Evolutionary conservation across 2,329 filamentous ascomycete genomes (phyloP), one percentile per base, ranked within the genome.

Genomic region (Phialophora expanda): DNA sequence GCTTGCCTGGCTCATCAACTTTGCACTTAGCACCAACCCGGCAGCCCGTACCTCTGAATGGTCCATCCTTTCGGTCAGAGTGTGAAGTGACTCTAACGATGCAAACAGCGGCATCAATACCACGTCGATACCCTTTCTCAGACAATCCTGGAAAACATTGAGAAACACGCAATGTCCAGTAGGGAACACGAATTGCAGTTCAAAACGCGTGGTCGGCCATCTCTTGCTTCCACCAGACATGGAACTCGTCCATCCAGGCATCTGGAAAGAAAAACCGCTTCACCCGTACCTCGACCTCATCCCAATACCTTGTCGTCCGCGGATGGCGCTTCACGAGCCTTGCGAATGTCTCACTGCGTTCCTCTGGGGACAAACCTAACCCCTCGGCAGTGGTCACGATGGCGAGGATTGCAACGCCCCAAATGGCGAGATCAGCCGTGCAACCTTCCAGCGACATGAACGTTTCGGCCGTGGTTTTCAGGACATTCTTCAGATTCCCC

Each of bases 181-280:
- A n/a, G 17, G 17, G 5, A 44, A n/a, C n/a, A 9, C n/a, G 2
- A 17, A 38, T 14, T n/a, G 20, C 34, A 58, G 14, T 24, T 44
- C 38, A 26, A 34, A 41, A 34, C 2, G 48, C 22, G 26, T 24
- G 48, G 5, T 28, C 6, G 11, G 20, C 48, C 48, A 53, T 53
- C 20, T 26, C 20, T 24, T 24, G 6, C 22, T 12, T 53, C 48
- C 20, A 53, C 48, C 48, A 53, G n/a, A 53, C 20, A n/a, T 53
- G 48, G 5, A 24, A 53, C 26, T 53, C 22, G 4, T 53, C 48
- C 14, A 26, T 26, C 48, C 48, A 53, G 26, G 22, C 26, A 8
- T 53, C 48, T 2, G 26, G 48, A 17, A 53, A 53, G 48, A 53
- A 53, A 9, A 53, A 53, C 48, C 48, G 48, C 48, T 24, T 24